Evolutionary conservation across 495 filamentous ascomycete species (phyloP).

Genomic region (Trichocladium uniseriatum): DNA sequence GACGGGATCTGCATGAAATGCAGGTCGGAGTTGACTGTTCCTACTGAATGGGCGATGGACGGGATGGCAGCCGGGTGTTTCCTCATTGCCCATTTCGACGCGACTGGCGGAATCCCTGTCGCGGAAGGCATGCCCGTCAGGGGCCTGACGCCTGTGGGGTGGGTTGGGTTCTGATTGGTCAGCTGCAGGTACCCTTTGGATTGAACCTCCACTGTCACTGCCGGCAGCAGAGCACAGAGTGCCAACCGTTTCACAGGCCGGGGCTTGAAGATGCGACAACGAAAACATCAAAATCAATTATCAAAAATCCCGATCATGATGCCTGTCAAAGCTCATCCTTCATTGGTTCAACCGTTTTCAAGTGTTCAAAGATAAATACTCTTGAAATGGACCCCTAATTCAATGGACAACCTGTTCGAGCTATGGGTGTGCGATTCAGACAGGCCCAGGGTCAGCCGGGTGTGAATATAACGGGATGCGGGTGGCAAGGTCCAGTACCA

Average conservation of each 20-base stretch:
- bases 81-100: constrained; percentile 6
- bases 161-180: constrained; percentile 5
- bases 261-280: too few species aligned
- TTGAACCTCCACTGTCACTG: too few species aligned
- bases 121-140: constrained; percentile 12
- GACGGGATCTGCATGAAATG: neutral
- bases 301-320: too few species aligned
- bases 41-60: constrained; percentile 1
- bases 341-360: too few species aligned
- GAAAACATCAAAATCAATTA: too few species aligned
- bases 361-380: too few species aligned
- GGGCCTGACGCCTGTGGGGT: constrained; percentile 1
- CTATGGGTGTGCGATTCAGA: neutral
- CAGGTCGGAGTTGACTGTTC: neutral
- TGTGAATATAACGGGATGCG: neutral
- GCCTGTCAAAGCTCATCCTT: too few species aligned
- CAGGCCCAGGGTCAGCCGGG: neutral
- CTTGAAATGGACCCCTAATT: too few species aligned
- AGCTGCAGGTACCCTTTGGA: too few species aligned
- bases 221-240: neutral
- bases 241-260: too few species aligned
- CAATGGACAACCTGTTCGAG: too few species aligned
- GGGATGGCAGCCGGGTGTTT: neutral
- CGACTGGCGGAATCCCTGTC: constrained; percentile 15
- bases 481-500: neutral